A percentile compares a stretch with the other conserved stretches of the same genome.
Evolutionary conservation across 805 yeast genomes (phyloP).

Genomic region (Starmerella roubikii): DNA sequence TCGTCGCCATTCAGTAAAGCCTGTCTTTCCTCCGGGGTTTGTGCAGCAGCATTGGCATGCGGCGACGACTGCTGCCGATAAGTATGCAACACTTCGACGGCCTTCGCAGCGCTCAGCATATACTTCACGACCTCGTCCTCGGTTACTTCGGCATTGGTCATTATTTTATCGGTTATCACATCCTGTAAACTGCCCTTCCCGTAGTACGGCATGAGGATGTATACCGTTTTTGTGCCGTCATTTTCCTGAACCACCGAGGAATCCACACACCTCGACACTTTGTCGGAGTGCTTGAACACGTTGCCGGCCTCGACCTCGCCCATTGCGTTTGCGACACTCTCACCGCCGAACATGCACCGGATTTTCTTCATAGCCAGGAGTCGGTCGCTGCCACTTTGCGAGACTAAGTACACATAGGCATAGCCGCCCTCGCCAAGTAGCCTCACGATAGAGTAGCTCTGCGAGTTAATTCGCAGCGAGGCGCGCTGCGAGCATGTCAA

Average conservation of each 20-base stretch:
- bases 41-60: background rate
- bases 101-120: slow-evolving; percentile 49
- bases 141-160: slow-evolving; percentile 39
- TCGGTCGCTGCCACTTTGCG: slow-evolving; percentile 32
- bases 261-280: slow-evolving; percentile 55
- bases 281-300: slow-evolving; percentile 48
- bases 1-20: slow-evolving; percentile 9
- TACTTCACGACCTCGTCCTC: slow-evolving; percentile 51
- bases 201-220: slow-evolving; percentile 68
- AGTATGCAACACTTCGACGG: slow-evolving; percentile 62
- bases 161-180: slow-evolving; percentile 48
- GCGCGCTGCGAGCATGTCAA: slow-evolving; percentile 36
- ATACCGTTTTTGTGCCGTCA: slow-evolving; percentile 70
- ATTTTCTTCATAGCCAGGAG: slow-evolving; percentile 71
- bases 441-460: slow-evolving; percentile 46
- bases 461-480: slow-evolving; percentile 39
- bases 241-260: slow-evolving; percentile 56
- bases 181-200: slow-evolving; percentile 68
- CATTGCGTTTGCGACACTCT: slow-evolving; percentile 59
- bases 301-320: slow-evolving; percentile 64
- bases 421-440: slow-evolving; percentile 87
- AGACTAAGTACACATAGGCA: slow-evolving; percentile 72
- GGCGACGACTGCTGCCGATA: slow-evolving; percentile 27
- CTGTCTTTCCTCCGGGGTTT: background rate
- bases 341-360: slow-evolving; percentile 75